Evolutionary conservation across 2,329 filamentous ascomycete genomes (phyloP), one percentile per base, ranked within the genome.

Genomic region (Rhinocladiella similis): DNA sequence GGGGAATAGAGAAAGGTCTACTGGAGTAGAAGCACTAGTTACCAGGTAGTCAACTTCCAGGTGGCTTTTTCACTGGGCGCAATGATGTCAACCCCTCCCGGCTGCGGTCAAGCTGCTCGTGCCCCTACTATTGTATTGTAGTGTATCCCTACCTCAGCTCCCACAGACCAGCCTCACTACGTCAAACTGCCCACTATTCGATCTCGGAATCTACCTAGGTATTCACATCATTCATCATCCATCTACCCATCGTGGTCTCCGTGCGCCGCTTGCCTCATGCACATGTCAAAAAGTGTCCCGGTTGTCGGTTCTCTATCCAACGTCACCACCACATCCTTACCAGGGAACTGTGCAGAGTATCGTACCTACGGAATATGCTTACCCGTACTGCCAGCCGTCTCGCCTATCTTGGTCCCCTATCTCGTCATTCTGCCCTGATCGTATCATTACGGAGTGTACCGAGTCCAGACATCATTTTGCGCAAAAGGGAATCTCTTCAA

Each of bases 51-150:
- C 4, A 20, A 19, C 5, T 13, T 4, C 18, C 18, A 50, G 48
- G 48, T 50, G 48, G 48, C 48, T 49, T 49, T 39, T 46, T 46
- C 25, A 22, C 25, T 20, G 38, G 35, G 29, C 20, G 54, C 35
- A 29, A 57, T 57, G 54, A 57, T 57, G 54, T 57, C 54, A 57
- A 50, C 25, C 45, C 27, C 4, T 18, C 20, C 18, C 13, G 43
- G 48, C 36, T 14, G 29, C 13, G 33, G 16, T 38, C 12, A n/a
- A 29, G 13, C 18, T 22, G 18, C 18, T n/a, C n/a, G n/a, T n/a
- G n/a, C n/a, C n/a, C n/a, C n/a, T n/a, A n/a, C n/a, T n/a, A n/a
- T n/a, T n/a, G n/a, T n/a, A n/a, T n/a, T n/a, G n/a, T n/a, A n/a
- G n/a, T n/a, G n/a, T n/a, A n/a, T n/a, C n/a, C n/a, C n/a, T n/a